These are phyloP conservation scores for Blastobotrys niveus DNA, from an alignment of 1,139 yeast genomes.

Conservation along the genomic window DNA sequence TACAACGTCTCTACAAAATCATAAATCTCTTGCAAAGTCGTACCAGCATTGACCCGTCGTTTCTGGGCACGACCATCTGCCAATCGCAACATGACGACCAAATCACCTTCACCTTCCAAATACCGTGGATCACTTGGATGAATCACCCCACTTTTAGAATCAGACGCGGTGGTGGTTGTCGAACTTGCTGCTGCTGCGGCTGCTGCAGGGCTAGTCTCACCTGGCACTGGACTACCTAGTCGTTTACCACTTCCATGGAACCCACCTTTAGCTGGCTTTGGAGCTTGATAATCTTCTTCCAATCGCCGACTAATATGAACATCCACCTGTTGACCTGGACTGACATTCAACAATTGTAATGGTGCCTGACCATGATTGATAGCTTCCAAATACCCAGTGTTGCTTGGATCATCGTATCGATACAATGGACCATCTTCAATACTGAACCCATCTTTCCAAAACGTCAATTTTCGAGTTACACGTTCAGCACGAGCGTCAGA, in stretches of 20 bases:
- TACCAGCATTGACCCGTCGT: slow-evolving; percentile 41
- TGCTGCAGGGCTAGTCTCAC: slow-evolving; percentile 27
- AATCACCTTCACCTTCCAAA: slow-evolving; percentile 48
- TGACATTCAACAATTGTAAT: slow-evolving; percentile 71
- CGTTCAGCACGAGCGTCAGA: slow-evolving; percentile 6
- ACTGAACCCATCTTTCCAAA: slow-evolving; percentile 95
- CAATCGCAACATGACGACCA: slow-evolving; percentile 74
- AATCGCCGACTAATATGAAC: slow-evolving; percentile 76
- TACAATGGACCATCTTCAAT: slow-evolving; percentile 85
- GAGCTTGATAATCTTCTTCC: slow-evolving; percentile 76
- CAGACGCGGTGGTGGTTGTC: slow-evolving; percentile 16
- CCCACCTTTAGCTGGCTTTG: slow-evolving; percentile 63
- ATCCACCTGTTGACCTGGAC: slow-evolving; percentile 92
- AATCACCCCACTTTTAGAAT: no score
- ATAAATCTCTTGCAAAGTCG: slow-evolving; percentile 62
- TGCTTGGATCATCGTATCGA: slow-evolving; percentile 86
- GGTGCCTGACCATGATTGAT: slow-evolving; percentile 92
- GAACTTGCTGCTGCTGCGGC: slow-evolving; percentile 2
- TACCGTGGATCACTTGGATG: no score
- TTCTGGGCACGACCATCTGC: slow-evolving; percentile 56
- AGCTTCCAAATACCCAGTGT: slow-evolving; percentile 68
- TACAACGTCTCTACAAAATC: slow-evolving; percentile 54
- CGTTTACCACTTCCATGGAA: slow-evolving; percentile 82
- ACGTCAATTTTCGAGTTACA: slow-evolving; percentile 60
- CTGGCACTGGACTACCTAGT: slow-evolving; percentile 84